Evolutionary conservation across 305 asterid species (phyloP).

Genomic region (Euphrasia arctica): DNA sequence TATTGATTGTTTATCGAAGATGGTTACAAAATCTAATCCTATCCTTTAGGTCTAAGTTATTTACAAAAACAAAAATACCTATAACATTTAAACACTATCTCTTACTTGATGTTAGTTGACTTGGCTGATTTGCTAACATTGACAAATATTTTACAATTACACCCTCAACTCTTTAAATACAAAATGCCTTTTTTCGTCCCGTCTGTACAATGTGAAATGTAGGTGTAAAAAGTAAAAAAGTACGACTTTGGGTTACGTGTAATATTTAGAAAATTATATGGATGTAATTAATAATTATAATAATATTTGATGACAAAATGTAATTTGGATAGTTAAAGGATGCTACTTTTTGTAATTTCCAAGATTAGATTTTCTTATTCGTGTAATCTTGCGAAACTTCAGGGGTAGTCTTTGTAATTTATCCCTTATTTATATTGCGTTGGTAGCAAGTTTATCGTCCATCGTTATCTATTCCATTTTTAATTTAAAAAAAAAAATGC

Average conservation of each 20-base stretch:
- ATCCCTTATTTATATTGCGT: neutral
- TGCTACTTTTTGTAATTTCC: neutral
- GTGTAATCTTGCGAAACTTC: neutral
- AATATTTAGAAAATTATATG: neutral
- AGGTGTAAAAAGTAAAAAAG: neutral
- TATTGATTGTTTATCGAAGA: constrained; percentile 2
- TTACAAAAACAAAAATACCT: neutral
- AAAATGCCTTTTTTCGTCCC: neutral
- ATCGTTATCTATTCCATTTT: constrained; percentile 11
- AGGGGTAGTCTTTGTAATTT: neutral
- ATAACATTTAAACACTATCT: neutral
- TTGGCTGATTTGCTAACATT: neutral
- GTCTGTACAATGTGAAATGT: neutral
- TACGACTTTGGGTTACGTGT: neutral
- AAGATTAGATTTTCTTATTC: neutral
- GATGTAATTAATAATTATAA: neutral
- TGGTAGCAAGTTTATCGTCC: constrained; percentile 15
- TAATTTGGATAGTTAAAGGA: neutral
- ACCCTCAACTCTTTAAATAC: neutral
- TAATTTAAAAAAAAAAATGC: constrained; percentile 23
- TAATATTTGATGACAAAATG: constrained; percentile 1
- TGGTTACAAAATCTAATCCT: neutral
- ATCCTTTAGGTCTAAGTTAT: neutral
- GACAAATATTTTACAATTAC: neutral
- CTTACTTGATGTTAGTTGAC: neutral